Percentiles rank a stretch among this genome's conserved stretches.
These are phyloP conservation scores for Raddia distichophylla DNA, from an alignment of 176 grass and related monocot genomes.

Conservation along the genomic window DNA sequence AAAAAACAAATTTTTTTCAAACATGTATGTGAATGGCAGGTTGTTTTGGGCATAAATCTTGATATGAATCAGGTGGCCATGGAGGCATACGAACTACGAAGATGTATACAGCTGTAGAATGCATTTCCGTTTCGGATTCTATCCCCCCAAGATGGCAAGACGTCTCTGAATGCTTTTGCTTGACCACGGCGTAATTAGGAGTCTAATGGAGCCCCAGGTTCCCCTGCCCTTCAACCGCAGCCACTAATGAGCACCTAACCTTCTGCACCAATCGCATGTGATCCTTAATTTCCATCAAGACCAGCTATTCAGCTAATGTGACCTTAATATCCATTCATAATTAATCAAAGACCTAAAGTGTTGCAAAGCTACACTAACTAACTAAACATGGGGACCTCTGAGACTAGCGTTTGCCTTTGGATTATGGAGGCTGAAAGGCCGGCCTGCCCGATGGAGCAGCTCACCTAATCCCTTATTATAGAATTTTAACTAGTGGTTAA, in stretches of 20 bases:
- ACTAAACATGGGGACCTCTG: background rate
- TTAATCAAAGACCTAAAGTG: constrained; percentile 6
- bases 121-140: background rate
- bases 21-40: too few species aligned
- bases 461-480: constrained; percentile 53
- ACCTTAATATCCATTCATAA: background rate
- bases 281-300: background rate
- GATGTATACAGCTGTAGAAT: too few species aligned
- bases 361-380: background rate
- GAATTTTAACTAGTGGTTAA: background rate
- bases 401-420: constrained; percentile 13
- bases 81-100: too few species aligned
- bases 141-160: background rate
- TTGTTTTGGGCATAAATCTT: too few species aligned
- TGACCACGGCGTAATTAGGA: background rate
- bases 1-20: too few species aligned
- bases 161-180: background rate
- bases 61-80: too few species aligned
- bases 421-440: background rate
- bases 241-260: constrained; percentile 19
- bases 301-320: background rate
- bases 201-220: background rate
- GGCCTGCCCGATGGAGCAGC: constrained; percentile 32
- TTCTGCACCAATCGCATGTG: background rate
- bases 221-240: background rate